These are phyloP conservation scores for Aspergillus coremiiformis DNA, from an alignment of 495 filamentous ascomycete genomes.

Conservation along the genomic window DNA sequence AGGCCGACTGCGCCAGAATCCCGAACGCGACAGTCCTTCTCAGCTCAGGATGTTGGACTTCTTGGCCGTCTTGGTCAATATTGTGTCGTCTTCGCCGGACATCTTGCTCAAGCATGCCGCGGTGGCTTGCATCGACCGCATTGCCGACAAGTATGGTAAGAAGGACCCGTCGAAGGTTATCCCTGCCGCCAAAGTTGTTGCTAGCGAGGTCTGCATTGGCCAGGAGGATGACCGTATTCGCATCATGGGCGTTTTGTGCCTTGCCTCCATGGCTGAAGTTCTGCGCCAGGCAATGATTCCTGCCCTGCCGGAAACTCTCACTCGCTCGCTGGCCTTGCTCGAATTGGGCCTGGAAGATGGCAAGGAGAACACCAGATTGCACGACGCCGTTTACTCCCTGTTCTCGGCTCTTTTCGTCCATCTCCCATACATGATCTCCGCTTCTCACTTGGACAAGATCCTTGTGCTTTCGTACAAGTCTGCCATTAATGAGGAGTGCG, in stretches of 20 bases:
- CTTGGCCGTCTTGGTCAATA: constrained; percentile 63
- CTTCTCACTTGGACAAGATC: constrained; percentile 59
- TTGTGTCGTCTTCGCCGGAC: constrained; percentile 64
- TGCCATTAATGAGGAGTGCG: constrained; percentile 47
- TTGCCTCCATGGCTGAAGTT: constrained; percentile 81
- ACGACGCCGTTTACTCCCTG: constrained; percentile 75
- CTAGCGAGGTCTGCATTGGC: constrained; percentile 66
- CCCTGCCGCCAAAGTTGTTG: constrained; percentile 61
- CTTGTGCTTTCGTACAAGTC: constrained; percentile 63
- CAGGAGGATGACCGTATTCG: constrained; percentile 64
- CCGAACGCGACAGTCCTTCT: constrained; percentile 55
- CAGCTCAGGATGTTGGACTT: constrained; percentile 67
- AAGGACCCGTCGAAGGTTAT: constrained; percentile 63
- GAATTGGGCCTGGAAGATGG: constrained; percentile 49
- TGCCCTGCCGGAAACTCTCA: constrained; percentile 66
- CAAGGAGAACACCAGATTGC: constrained; percentile 51
- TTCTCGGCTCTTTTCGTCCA: constrained; percentile 69
- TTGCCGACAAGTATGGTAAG: constrained; percentile 87
- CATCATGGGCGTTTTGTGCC: constrained; percentile 74
- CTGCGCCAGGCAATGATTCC: constrained; percentile 79
- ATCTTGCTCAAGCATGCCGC: constrained; percentile 70
- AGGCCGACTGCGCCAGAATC: constrained; percentile 60
- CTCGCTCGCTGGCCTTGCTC: constrained; percentile 60
- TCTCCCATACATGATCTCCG: constrained; percentile 79
- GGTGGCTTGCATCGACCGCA: constrained; percentile 79